These are phyloP conservation scores for Sclerospora graminicola DNA, from an alignment of 352 stramenopile species.

Conservation along the genomic window DNA sequence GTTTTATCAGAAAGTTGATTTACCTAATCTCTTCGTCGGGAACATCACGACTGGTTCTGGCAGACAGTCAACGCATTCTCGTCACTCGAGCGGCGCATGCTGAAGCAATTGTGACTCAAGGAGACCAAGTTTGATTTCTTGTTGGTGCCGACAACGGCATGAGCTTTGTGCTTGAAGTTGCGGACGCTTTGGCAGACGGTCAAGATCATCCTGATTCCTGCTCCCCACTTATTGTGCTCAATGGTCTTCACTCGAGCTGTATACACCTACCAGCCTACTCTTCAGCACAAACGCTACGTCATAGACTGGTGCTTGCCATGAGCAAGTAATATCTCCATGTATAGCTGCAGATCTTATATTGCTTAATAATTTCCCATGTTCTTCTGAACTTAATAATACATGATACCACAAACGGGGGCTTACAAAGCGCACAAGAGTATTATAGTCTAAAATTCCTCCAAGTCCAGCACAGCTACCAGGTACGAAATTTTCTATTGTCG, in stretches of 20 bases:
- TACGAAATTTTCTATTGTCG: constrained; percentile 12
- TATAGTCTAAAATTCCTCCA: background rate
- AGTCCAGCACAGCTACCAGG: constrained; percentile 1
- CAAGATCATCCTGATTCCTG: no score
- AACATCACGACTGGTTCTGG: no score
- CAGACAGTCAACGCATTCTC: no score
- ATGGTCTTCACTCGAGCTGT: constrained; percentile 39
- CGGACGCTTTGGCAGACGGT: background rate
- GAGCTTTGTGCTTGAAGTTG: no score
- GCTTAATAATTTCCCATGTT: constrained; percentile 14
- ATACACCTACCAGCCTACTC: constrained; percentile 47
- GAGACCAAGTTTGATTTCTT: no score
- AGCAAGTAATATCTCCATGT: constrained; percentile 23
- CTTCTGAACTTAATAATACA: constrained; percentile 41
- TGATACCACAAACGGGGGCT: constrained; percentile 19
- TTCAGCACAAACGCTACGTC: constrained; percentile 26
- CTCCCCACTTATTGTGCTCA: background rate
- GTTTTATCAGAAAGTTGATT: no score
- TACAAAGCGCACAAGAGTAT: constrained; percentile 5
- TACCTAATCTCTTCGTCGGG: no score
- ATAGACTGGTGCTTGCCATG: constrained; percentile 58
- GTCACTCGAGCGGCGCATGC: no score
- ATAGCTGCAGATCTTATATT: constrained; percentile 15
- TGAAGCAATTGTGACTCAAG: no score
- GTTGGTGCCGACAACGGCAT: no score